Evolutionary conservation across 352 stramenopile genomes (phyloP), one percentile per base, ranked within the genome.

Genomic region (Plasmopara muralis): DNA sequence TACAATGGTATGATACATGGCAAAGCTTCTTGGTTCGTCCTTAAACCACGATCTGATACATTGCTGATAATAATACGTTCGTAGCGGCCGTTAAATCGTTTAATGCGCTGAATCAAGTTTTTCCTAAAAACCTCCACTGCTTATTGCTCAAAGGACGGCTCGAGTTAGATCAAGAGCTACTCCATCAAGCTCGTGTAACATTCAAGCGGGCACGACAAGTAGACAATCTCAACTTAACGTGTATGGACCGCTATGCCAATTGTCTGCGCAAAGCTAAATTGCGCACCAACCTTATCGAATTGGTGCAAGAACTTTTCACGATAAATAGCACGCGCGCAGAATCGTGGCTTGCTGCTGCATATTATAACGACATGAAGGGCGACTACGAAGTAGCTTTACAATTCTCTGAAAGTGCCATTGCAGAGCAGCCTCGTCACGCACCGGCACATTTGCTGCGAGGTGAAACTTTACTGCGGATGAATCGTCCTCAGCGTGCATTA

Each of bases 261-360:
- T 85, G 77, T 37, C 59, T 93, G 13, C 64, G 75, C 7, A 77
- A 73, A 57, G 57, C 47, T 16, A 60, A 52, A 9, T 64, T 39
- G n/a, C 67, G 62, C 3, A 74, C 70, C 15, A 70, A 84, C 30
- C 67, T 93, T 14, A 79, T 76, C 40, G 76, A 70, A 28, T 62
- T 93, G 30, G 77, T 90, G 10, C 75, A 83, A 6, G 72, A 88
- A 43, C 53, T 90, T 3, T 87, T 93, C 40, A 65, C 70, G 12
- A 79, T 81, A 13, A 90, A 66, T 37, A 70, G 74, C 9, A 41
- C 57, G 6, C 66, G 79, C 18, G 62, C 69, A 8, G 70, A 87
- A 40, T 66, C 70, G 4, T 93, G 83, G 79, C 72, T 93, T 37
- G 83, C 83, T 35, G 83, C 79, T 6, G 75, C 76, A 18, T 89